Conservation (phyloP, 805 yeast species). For the Lipomyces orientalis region DNA sequence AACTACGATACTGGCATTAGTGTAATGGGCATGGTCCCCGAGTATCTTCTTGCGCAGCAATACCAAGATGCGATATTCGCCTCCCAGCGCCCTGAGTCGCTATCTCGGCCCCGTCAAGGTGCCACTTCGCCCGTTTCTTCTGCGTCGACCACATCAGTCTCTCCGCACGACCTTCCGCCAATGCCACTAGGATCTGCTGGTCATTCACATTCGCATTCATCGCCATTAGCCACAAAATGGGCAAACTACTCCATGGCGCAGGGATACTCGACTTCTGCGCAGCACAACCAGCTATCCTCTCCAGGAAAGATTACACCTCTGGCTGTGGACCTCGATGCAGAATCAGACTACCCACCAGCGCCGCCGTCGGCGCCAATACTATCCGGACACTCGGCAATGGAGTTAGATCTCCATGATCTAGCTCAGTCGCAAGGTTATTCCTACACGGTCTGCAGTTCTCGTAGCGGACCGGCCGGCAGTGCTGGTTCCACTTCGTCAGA, state of each 20-base stretch:
- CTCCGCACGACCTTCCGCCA: neutral
- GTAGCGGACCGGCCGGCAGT: neutral
- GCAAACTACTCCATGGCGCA: slow-evolving; percentile 10
- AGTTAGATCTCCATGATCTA: neutral
- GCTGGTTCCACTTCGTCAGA: neutral
- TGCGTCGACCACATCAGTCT: neutral
- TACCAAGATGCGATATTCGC: neutral
- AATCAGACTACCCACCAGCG: neutral
- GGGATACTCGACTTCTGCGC: neutral
- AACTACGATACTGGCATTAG: neutral
- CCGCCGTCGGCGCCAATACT: neutral
- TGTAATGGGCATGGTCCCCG: slow-evolving; percentile 23
- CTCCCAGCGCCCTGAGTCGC: neutral
- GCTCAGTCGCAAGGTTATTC: neutral
- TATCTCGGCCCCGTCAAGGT: neutral
- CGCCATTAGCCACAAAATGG: slow-evolving; percentile 15
- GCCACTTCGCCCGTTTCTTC: neutral
- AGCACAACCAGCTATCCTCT: neutral
- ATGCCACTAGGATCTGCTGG: neutral
- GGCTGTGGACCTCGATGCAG: neutral
- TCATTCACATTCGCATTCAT: neutral
- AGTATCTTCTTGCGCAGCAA: slow-evolving; percentile 4
- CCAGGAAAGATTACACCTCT: neutral
- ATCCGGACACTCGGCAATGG: neutral
- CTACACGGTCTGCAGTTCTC: neutral